phyloP scores from a whole-genome alignment of 352 stramenopile species.

The Peronospora belbahrii region DNA sequence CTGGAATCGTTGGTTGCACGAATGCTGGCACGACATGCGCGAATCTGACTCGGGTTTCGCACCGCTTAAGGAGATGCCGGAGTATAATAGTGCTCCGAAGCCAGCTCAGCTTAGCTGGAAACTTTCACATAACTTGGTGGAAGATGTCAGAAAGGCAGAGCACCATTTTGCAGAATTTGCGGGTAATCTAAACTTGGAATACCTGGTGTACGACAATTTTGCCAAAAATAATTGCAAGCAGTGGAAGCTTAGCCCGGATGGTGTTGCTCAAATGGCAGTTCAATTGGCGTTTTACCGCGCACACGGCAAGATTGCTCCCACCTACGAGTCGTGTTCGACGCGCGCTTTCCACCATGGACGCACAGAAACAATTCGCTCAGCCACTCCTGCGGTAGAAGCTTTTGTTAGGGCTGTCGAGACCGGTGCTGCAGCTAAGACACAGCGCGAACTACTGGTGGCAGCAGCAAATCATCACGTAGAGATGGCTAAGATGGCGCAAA shows the following conservation, averaged over 20 bases:
- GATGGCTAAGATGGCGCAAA: constrained; percentile 85
- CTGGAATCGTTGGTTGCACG: constrained; percentile 90
- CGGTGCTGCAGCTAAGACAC: constrained; percentile 30
- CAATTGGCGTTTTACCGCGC: constrained; percentile 84
- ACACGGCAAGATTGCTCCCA: constrained; percentile 69
- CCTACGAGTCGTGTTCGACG: constrained; percentile 91
- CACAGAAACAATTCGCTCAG: constrained; percentile 89
- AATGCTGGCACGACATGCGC: constrained; percentile 88
- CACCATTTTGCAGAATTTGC: constrained; percentile 55
- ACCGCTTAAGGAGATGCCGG: constrained; percentile 53
- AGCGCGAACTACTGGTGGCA: constrained; percentile 57
- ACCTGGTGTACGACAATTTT: constrained; percentile 82
- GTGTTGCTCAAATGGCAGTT: constrained; percentile 87
- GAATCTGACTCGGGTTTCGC: constrained; percentile 66
- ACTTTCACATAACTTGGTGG: constrained; percentile 65
- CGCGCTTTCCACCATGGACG: constrained; percentile 85
- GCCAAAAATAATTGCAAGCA: constrained; percentile 88
- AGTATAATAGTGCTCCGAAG: constrained; percentile 35
- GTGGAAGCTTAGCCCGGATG: constrained; percentile 88
- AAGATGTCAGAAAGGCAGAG: constrained; percentile 68
- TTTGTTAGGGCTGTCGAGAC: constrained; percentile 61
- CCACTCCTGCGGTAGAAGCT: constrained; percentile 57
- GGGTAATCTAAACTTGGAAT: constrained; percentile 65
- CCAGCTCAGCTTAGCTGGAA: constrained; percentile 61
- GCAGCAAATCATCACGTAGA: constrained; percentile 82